Base-by-base conservation (phyloP, 148 eudicot genomes). In the Camellia japonica region DNA sequence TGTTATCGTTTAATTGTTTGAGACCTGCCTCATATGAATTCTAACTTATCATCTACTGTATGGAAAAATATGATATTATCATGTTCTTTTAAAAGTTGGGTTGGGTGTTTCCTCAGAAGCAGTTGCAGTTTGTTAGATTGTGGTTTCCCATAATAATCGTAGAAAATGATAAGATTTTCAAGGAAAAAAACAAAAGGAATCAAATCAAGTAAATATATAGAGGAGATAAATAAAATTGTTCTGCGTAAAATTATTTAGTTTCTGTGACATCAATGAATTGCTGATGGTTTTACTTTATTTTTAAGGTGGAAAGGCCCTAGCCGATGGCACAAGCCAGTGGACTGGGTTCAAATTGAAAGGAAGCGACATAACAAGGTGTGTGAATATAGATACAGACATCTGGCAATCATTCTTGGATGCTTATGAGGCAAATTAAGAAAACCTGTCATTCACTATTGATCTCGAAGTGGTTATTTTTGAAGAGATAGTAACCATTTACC, bases 221-320 rank as follows among this genome's bases (percentile, higher is more conserved):
- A 16, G 19, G 20, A 60, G 2, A 60, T 60, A 18, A 60, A 23
- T 23, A 56, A 56, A 56, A 13, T 13, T 13, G 14, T 56, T 13
- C 2, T 0, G 2, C 3, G 1, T 56, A 6, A 13, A 56, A 0
- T 13, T 56, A 20, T 4, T 60, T 23, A 23, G 30, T 23, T 78
- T 68, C 12, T 18, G 69, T 8, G 13, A 7, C 52, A 43, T 56
- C 56, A 77, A 55, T 54, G 23, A 78, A 42, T 58, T 30, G 72
- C 58, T 63, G 43, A 47, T 63, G n/a, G 23, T 51, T 66, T 66
- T 65, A 30, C 61, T 65, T 42, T 10, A 5, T 14, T 15, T 76
- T 82, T 38, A 67, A 95, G 99, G 82, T 95, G 98, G 99, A 92
- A 86, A 87, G 95, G 95, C 72, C 86, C 88, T 38, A 87, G 73